These are phyloP conservation scores for Neopestalotiopsis sp. DNA, from an alignment of 2,329 filamentous ascomycete species.

Conservation along the genomic window DNA sequence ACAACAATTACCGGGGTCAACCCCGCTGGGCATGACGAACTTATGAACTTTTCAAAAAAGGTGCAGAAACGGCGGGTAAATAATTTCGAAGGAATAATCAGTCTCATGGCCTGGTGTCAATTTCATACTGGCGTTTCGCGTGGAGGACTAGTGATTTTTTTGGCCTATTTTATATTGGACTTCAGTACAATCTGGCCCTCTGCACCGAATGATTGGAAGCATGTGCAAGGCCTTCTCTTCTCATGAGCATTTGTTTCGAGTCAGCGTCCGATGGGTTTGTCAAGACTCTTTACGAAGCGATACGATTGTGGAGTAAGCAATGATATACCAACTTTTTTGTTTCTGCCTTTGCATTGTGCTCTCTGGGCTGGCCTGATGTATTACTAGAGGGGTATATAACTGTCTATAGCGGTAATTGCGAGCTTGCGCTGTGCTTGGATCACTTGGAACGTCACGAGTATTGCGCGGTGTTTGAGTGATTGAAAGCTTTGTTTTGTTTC, in stretches of 20 bases:
- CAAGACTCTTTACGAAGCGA: conserved; percentile 5
- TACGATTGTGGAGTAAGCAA: background rate
- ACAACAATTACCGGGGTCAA: conserved; percentile 10
- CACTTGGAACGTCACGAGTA: too few species aligned
- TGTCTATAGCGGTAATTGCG: background rate
- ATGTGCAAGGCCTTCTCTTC: conserved; percentile 1
- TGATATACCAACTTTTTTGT: background rate
- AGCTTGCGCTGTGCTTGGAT: too few species aligned
- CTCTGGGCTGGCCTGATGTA: background rate
- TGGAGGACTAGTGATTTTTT: background rate
- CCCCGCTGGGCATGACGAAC: conserved; percentile 13
- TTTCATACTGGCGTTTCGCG: background rate
- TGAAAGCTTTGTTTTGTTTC: too few species aligned
- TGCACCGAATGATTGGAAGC: background rate
- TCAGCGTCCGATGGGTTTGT: background rate
- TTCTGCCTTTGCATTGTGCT: background rate
- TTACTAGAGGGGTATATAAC: background rate
- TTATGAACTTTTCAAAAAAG: conserved; percentile 6
- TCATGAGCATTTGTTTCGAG: conserved; percentile 5
- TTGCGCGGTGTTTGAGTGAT: too few species aligned
- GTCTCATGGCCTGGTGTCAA: conserved; percentile 4
- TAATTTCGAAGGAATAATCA: background rate
- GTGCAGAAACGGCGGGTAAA: background rate
- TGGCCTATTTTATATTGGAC: background rate
- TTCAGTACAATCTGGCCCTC: background rate